Conservation (phyloP, 768 basidiomycete genomes). For the Termitomyces sp. region DNA sequence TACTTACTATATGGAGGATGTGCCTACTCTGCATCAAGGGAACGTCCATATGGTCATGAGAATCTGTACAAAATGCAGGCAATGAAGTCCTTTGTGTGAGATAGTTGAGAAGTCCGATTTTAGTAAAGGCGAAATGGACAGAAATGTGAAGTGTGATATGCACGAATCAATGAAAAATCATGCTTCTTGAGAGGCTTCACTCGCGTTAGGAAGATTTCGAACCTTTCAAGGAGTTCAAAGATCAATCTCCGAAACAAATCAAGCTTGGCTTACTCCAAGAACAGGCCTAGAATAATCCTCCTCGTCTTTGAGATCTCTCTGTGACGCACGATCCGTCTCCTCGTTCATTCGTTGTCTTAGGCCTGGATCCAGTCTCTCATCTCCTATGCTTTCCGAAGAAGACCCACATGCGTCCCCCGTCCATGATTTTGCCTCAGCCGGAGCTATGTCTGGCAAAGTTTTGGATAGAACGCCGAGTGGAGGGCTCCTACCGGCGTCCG, state of each 20-base stretch:
- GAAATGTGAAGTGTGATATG: background rate
- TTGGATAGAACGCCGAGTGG: slow-evolving; percentile 9
- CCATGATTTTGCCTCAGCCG: slow-evolving; percentile 11
- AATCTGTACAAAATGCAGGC: slow-evolving; percentile 5
- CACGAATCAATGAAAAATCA: slow-evolving; percentile 3
- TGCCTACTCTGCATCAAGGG: slow-evolving; percentile 5
- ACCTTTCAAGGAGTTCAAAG: slow-evolving; percentile 29
- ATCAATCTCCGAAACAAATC: background rate
- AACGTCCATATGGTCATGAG: slow-evolving; percentile 8
- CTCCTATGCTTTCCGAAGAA: slow-evolving; percentile 28
- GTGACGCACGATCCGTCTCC: slow-evolving; percentile 21
- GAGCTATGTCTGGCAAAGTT: slow-evolving; percentile 7
- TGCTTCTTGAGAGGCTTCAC: slow-evolving; percentile 23
- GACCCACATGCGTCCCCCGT: slow-evolving; percentile 27
- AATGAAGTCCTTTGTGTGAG: slow-evolving; percentile 5
- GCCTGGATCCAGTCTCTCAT: slow-evolving; percentile 42
- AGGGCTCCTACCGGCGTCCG: slow-evolving; percentile 15
- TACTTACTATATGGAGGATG: slow-evolving; percentile 7
- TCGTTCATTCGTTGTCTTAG: slow-evolving; percentile 29
- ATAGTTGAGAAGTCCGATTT: slow-evolving; percentile 7
- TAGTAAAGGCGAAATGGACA: background rate
- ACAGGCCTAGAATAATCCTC: slow-evolving; percentile 54
- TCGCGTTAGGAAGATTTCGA: slow-evolving; percentile 45
- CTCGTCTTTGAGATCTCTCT: slow-evolving; percentile 37
- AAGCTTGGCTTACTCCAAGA: slow-evolving; percentile 38